Evolutionary conservation across 1,139 yeast species (phyloP).

Genomic region (Geotrichum histeridarum): DNA sequence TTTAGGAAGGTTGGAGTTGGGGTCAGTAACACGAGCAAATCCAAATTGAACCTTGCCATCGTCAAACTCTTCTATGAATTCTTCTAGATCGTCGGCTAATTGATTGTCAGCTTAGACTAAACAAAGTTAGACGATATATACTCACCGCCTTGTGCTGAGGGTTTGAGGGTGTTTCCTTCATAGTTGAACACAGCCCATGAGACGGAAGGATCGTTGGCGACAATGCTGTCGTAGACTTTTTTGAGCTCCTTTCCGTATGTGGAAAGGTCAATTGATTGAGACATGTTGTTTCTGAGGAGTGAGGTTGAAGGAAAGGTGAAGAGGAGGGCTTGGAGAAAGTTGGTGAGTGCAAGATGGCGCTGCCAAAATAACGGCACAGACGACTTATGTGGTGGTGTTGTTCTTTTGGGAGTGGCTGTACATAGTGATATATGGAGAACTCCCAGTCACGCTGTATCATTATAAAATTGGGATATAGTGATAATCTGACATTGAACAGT

Average conservation of each 20-base stretch:
- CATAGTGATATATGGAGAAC: neutral
- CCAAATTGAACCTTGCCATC: conserved; percentile 93
- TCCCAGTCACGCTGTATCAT: too few species aligned
- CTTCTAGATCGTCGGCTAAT: conserved; percentile 56
- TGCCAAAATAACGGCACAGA: neutral
- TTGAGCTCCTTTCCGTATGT: conserved; percentile 40
- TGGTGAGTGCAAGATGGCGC: neutral
- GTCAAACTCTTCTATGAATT: conserved; percentile 73
- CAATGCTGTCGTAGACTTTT: conserved; percentile 39
- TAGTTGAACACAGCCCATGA: conserved; percentile 44
- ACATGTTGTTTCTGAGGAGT: conserved; percentile 24
- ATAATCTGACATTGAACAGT: too few species aligned
- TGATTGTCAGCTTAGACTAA: neutral
- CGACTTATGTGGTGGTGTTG: neutral
- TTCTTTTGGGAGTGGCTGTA: neutral
- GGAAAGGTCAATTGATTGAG: conserved; percentile 36
- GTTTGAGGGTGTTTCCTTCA: conserved; percentile 36
- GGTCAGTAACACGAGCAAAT: conserved; percentile 78
- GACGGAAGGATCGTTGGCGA: conserved; percentile 39
- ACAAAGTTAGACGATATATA: neutral
- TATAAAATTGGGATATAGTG: too few species aligned
- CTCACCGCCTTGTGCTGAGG: conserved; percentile 35
- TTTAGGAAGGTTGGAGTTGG: conserved; percentile 83
- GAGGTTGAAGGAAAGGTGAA: neutral
- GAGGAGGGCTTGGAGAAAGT: neutral